Evolutionary conservation across 1,284 basidiomycete genomes (phyloP), one percentile per base, ranked within the genome.

Genomic region (Abortiporus biennis): DNA sequence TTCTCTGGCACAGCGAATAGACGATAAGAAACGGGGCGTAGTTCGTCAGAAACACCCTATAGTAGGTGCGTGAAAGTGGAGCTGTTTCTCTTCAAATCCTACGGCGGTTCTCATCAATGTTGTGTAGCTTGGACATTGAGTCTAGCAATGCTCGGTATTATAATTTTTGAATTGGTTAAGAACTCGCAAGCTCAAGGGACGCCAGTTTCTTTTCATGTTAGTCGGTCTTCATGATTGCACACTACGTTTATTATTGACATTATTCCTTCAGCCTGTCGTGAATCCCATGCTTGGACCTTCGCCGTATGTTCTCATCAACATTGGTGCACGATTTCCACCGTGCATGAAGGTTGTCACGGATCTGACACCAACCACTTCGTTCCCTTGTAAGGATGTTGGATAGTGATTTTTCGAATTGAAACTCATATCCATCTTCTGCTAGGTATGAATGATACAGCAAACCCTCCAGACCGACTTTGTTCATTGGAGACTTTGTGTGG

Each of bases 231-330:
- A n/a, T n/a, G n/a, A 53, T 31, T 33, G 31, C 16, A 25, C 24
- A 38, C 25, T 6, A 19, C 16, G 30, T 13, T 38, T 38, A 25
- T 23, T 38, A 6, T 37, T 30, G 11, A 9, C 4, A 21, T 19
- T 34, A 33, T 44, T 19, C 23, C 1, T n/a, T 15, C 38, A 62
- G 67, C 62, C 62, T 36, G 52, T 50, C 9, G 80, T 94, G 49
- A 96, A 96, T 59, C 85, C 85, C 5, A 96, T 97, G 92, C 69
- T 93, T 21, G 94, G 94, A 0, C 94, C 94, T 1, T 86, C 90
- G 0, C 76, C 77, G 31, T 81, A 83, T 34, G 91, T 88, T 3
- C 67, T 98, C 13, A 92, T 97, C 52, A 80, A 87, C 50, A 70
- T 92, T 36, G 94, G 87, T n/a, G 92, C 93, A 13, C 87, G 95